Conservation (phyloP, 495 filamentous ascomycete species). For the Trichocladium uniseriatum region DNA sequence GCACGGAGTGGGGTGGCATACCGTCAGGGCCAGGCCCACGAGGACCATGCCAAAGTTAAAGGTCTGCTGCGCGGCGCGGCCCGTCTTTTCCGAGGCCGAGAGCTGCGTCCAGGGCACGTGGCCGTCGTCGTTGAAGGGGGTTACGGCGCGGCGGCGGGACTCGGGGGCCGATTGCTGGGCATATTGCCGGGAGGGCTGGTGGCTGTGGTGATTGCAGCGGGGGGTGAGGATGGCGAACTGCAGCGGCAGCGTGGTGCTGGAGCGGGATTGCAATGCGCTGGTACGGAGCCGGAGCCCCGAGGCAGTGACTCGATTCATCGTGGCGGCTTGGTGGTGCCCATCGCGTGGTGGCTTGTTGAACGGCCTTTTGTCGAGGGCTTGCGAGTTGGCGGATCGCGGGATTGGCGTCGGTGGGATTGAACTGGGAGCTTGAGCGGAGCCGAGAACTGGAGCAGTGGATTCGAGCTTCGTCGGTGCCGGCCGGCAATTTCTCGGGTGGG, state of each 20-base stretch:
- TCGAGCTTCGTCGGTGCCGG: slow-evolving; percentile 6
- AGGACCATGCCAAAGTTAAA: slow-evolving; percentile 76
- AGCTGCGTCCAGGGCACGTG: slow-evolving; percentile 71
- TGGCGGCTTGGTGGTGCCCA: slow-evolving; percentile 22
- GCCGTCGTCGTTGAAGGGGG: slow-evolving; percentile 73
- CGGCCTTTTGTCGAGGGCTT: slow-evolving; percentile 2
- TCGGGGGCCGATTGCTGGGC: slow-evolving; percentile 20
- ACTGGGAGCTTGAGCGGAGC: neutral
- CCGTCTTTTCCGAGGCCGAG: slow-evolving; percentile 64
- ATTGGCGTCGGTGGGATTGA: neutral
- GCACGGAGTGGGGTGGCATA: slow-evolving; percentile 37
- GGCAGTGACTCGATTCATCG: slow-evolving; percentile 17
- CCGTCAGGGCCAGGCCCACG: slow-evolving; percentile 63
- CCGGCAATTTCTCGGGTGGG: slow-evolving; percentile 21
- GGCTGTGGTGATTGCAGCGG: neutral
- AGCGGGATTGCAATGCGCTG: neutral
- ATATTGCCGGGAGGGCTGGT: slow-evolving; percentile 21
- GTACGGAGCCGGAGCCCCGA: slow-evolving; percentile 11
- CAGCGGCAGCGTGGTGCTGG: neutral
- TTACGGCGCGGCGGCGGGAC: slow-evolving; percentile 45
- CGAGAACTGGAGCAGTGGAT: neutral
- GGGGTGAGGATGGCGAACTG: neutral
- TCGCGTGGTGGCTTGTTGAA: slow-evolving; percentile 14
- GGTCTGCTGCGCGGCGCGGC: slow-evolving; percentile 79
- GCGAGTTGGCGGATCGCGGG: no score